phyloP scores from a whole-genome alignment of 1,284 basidiomycete species.

The Sporisorium reilianum region DNA sequence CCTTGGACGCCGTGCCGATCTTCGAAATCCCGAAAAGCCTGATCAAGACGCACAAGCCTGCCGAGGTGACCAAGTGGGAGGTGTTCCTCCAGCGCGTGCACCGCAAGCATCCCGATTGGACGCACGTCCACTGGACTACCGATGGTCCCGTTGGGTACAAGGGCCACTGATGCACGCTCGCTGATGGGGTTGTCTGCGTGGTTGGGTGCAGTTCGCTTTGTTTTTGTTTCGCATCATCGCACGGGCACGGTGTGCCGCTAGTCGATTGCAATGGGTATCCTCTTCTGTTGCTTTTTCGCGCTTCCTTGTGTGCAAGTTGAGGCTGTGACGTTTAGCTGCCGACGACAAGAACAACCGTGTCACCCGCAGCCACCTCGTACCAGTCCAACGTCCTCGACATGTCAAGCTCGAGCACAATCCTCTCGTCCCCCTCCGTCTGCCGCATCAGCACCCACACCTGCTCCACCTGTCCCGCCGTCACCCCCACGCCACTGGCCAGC shows the following conservation, averaged over 20 bases:
- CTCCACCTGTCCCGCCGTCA: constrained; percentile 17
- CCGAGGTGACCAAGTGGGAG: neutral
- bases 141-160: neutral
- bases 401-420: constrained; percentile 49
- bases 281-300: neutral
- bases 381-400: constrained; percentile 39
- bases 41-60: neutral
- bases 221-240: neutral
- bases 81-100: neutral
- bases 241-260: neutral
- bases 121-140: neutral
- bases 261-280: neutral
- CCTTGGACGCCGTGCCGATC: too few relatives aligned
- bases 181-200: too few relatives aligned
- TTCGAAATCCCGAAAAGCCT: neutral
- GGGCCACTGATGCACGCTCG: too few relatives aligned
- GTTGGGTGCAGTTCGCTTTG: too few relatives aligned
- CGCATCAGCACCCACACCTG: constrained; percentile 52
- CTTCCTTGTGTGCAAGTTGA: neutral
- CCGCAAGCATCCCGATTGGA: neutral
- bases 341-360: constrained; percentile 28
- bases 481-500: constrained; percentile 26
- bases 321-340: neutral
- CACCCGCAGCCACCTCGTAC: constrained; percentile 44
- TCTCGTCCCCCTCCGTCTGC: constrained; percentile 6